Conservation (phyloP, 2,329 filamentous ascomycete species). For the Neonectria ditissima region DNA sequence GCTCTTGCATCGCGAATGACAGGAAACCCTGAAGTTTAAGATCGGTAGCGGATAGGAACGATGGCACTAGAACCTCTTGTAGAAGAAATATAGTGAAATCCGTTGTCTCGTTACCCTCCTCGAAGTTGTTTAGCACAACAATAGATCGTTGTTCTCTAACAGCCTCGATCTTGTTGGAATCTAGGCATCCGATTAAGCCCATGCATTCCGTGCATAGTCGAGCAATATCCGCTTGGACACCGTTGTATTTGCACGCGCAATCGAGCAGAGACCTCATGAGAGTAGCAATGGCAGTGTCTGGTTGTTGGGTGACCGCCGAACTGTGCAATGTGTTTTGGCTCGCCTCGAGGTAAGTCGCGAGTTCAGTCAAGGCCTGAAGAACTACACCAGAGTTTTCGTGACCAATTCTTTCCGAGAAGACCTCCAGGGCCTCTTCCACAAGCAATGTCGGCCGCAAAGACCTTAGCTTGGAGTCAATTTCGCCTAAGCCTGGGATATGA, state of each 20-base stretch:
- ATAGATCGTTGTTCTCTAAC: slow-evolving; percentile 84
- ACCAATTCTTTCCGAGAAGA: slow-evolving; percentile 78
- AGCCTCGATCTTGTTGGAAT: slow-evolving; percentile 88
- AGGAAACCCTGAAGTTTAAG: slow-evolving; percentile 90
- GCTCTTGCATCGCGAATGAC: slow-evolving; percentile 93
- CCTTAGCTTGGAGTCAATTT: slow-evolving; percentile 74
- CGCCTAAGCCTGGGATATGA: slow-evolving; percentile 75
- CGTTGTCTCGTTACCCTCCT: slow-evolving; percentile 79
- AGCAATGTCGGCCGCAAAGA: slow-evolving; percentile 66
- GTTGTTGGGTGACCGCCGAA: slow-evolving; percentile 84
- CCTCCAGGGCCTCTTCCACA: slow-evolving; percentile 71
- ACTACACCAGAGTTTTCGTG: slow-evolving; percentile 92
- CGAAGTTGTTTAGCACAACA: slow-evolving; percentile 89
- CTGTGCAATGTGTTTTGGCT: slow-evolving; percentile 85
- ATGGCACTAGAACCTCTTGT: slow-evolving; percentile 87
- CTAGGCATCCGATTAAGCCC: slow-evolving; percentile 89
- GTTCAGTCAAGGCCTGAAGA: slow-evolving; percentile 81
- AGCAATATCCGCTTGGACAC: slow-evolving; percentile 73
- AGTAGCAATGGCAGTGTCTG: slow-evolving; percentile 77
- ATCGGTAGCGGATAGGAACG: slow-evolving; percentile 91
- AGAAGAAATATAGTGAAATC: slow-evolving; percentile 89
- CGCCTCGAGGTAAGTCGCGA: slow-evolving; percentile 76
- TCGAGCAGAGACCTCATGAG: slow-evolving; percentile 86
- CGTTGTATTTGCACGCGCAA: slow-evolving; percentile 83
- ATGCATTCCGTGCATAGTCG: slow-evolving; percentile 83